These are phyloP conservation scores for Rhodotorula kratochvilovae DNA, from an alignment of 768 basidiomycete genomes.

Conservation along the genomic window DNA sequence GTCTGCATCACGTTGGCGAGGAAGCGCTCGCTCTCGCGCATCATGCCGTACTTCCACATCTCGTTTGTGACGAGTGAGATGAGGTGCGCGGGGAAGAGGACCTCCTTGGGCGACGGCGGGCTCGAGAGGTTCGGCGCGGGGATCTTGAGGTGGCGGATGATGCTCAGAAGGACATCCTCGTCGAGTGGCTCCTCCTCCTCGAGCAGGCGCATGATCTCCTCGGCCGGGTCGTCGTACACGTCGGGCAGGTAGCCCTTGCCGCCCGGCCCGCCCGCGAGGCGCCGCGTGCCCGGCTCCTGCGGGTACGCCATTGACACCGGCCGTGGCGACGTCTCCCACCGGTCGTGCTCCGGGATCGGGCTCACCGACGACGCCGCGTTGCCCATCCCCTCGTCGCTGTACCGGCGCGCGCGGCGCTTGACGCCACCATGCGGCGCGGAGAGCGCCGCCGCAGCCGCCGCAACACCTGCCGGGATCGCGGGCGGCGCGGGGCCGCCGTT, in stretches of 20 bases:
- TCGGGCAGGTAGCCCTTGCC: slow-evolving; percentile 42
- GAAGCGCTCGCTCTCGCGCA: slow-evolving; percentile 94
- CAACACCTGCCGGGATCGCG: slow-evolving; percentile 5
- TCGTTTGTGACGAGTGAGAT: slow-evolving; percentile 98
- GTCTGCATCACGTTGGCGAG: slow-evolving; percentile 98
- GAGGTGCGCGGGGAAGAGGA: slow-evolving; percentile 96
- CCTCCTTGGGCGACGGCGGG: slow-evolving; percentile 91
- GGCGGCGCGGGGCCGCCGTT: background rate
- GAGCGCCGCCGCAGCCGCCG: slow-evolving; percentile 26
- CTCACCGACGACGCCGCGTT: background rate
- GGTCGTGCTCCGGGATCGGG: slow-evolving; percentile 33
- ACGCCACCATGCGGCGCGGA: slow-evolving; percentile 11
- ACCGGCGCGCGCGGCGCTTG: slow-evolving; percentile 35
- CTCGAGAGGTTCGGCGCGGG: slow-evolving; percentile 83
- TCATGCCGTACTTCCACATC: slow-evolving; percentile 99
- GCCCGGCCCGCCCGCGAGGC: slow-evolving; percentile 34
- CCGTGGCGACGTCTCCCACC: slow-evolving; percentile 32
- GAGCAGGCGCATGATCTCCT: slow-evolving; percentile 91
- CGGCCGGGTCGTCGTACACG: slow-evolving; percentile 81
- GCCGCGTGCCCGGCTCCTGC: slow-evolving; percentile 28
- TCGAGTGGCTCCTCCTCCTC: slow-evolving; percentile 84
- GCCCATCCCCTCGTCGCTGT: slow-evolving; percentile 24
- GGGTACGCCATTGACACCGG: slow-evolving; percentile 40
- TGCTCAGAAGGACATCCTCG: slow-evolving; percentile 83
- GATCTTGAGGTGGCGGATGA: slow-evolving; percentile 87